Evolutionary conservation across 108 stramenopile genomes (phyloP).

Genomic region (Hondaea fermentalgiana): DNA sequence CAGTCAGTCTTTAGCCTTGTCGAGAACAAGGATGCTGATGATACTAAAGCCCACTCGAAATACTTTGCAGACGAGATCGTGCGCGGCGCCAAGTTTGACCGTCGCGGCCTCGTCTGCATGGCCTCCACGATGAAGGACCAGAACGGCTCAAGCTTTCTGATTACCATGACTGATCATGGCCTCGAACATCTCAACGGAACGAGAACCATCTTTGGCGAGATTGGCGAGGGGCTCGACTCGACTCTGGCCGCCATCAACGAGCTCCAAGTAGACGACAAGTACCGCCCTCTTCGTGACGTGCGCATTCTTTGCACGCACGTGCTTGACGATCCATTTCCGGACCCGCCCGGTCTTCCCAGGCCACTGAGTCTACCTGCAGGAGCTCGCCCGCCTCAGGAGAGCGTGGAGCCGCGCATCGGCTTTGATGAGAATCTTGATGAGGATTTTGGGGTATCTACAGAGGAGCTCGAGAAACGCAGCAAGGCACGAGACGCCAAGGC

Average conservation of each 20-base stretch:
- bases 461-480: constrained; percentile 30
- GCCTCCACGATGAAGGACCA: constrained; percentile 56
- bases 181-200: constrained; percentile 42
- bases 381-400: neutral
- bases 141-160: constrained; percentile 83
- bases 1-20: constrained; percentile 38
- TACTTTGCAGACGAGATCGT: constrained; percentile 47
- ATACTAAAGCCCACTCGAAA: neutral
- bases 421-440: constrained; percentile 19
- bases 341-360: neutral
- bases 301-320: constrained; percentile 78
- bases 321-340: constrained; percentile 80
- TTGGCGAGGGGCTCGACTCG: constrained; percentile 77
- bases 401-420: neutral
- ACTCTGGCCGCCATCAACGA: constrained; percentile 70
- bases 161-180: constrained; percentile 66
- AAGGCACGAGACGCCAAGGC: constrained; percentile 66
- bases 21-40: constrained; percentile 32
- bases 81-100: constrained; percentile 25
- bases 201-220: constrained; percentile 69
- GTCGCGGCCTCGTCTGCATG: constrained; percentile 43
- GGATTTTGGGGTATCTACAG: constrained; percentile 45
- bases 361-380: neutral
- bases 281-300: constrained; percentile 83
- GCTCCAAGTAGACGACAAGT: constrained; percentile 75